Evolutionary conservation across 2,329 filamentous ascomycete genomes (phyloP), one percentile per base, ranked within the genome.

Genomic region (Talaromyces sp.): DNA sequence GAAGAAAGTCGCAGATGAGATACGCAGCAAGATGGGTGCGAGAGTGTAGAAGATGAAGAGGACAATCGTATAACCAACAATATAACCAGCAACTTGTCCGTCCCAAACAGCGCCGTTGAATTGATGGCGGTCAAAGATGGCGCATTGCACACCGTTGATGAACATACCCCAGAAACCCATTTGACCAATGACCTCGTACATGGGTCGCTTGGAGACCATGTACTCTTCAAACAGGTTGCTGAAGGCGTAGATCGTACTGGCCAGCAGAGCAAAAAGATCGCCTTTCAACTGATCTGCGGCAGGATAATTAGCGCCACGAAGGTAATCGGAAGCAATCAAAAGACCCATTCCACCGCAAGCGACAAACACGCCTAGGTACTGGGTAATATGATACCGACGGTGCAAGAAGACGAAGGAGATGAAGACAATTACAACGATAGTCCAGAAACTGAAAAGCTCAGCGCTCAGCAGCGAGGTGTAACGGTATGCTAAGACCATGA

Each of bases 371-470:
- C 94, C 94, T 31, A 83, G 65, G 66, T 96, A 84, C 78, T 97
- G 94, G 57, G 89, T 85, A 70, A 84, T 78, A 76, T 91, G 90
- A 81, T 99, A 99, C 66, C 94, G 89, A 45, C 97, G 93, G 65
- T 81, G 83, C 60, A 99, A 84, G 66, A 97, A 80, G 63, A 86
- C 64, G 76, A 96, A 92, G 21, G 91, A 96, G 63, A 97, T 77
- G 62, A 89, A 70, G 21, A 97, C 91, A 22, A 99, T 94, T 62
- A 93, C 86, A 53, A 96, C 89, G 65, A 99, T 97, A 65, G 92
- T 89, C 93, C 93, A 97, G 78, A 97, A 97, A 80, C 97, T 97
- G 77, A 99, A 91, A 54, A 99, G 83, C 80, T 97, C 92, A 13
- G 91, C 91, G 22, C 88, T 93, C 51, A 97, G 82, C 66, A 97